Conservation (phyloP, 2,329 filamentous ascomycete species). For the Fusarium protoensiforme region DNA sequence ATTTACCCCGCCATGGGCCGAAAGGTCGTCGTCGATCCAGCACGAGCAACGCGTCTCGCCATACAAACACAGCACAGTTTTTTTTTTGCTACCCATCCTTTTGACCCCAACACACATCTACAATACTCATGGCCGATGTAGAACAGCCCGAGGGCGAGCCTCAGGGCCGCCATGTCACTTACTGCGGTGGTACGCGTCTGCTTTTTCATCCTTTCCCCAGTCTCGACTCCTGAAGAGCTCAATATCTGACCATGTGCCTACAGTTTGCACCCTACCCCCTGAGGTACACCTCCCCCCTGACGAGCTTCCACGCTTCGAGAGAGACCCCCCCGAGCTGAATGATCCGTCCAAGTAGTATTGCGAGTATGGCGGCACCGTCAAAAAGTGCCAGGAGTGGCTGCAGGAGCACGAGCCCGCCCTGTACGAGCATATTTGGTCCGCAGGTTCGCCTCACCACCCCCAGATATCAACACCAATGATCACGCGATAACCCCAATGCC, state of each 20-base stretch:
- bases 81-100: conserved; percentile 22
- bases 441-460: conserved; percentile 65
- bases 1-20: conserved; percentile 50
- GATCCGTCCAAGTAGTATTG: conserved; percentile 78
- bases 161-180: conserved; percentile 63
- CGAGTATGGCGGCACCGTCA: conserved; percentile 95
- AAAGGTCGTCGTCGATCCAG: conserved; percentile 18
- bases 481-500: conserved; percentile 19
- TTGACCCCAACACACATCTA: conserved; percentile 30
- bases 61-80: conserved; percentile 26
- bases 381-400: conserved; percentile 98
- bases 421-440: conserved; percentile 85
- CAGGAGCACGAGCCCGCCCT: conserved; percentile 77
- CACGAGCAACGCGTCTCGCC: conserved; percentile 44
- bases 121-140: conserved; percentile 62
- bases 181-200: conserved; percentile 66
- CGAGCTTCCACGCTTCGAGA: conserved; percentile 9
- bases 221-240: conserved; percentile 21
- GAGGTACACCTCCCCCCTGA: conserved; percentile 60
- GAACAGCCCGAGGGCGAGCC: conserved; percentile 62
- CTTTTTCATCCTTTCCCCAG: not conserved
- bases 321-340: conserved; percentile 35
- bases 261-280: conserved; percentile 73
- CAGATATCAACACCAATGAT: not conserved
- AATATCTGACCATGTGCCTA: conserved; percentile 22